Percentiles rank a stretch among this genome's conserved stretches.
Evolutionary conservation across 208 protist species (phyloP).

Genomic region (Trypanosoma grayi): DNA sequence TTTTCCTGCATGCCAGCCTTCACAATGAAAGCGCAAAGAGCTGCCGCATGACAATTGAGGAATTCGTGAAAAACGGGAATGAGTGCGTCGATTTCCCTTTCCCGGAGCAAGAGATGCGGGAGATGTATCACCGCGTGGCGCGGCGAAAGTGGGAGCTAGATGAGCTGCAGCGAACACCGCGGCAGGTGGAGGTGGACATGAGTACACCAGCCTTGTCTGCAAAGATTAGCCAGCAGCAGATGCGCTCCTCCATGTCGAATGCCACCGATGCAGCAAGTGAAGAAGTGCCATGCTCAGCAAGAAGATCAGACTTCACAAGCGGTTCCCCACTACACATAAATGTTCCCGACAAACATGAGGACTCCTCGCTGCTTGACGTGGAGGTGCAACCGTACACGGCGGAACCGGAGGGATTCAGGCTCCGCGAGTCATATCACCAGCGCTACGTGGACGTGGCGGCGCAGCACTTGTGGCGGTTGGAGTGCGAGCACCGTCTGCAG

Average conservation of each 20-base stretch:
- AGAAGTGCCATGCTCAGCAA: not conserved
- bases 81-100: constrained; percentile 74
- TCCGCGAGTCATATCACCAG: constrained; percentile 54
- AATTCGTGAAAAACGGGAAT: constrained; percentile 69
- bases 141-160: constrained; percentile 78
- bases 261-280: not conserved
- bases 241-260: not conserved
- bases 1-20: constrained; percentile 87
- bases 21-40: constrained; percentile 67
- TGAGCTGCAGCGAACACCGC: constrained; percentile 62
- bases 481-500: constrained; percentile 56
- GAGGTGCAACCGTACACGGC: constrained; percentile 42
- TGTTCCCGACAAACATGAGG: not conserved
- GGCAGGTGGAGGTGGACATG: constrained; percentile 48
- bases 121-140: constrained; percentile 69
- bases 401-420: constrained; percentile 37
- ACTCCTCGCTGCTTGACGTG: constrained; percentile 36
- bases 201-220: constrained; percentile 29
- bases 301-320: not conserved
- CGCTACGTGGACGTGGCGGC: constrained; percentile 44
- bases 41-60: constrained; percentile 44
- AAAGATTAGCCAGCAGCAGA: constrained; percentile 27
- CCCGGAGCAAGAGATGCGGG: constrained; percentile 52
- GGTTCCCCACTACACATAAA: not conserved
- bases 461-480: constrained; percentile 49